These are phyloP conservation scores for Fagopyrum tataricum DNA, from an alignment of 148 eudicot genomes.

Conservation along the genomic window DNA sequence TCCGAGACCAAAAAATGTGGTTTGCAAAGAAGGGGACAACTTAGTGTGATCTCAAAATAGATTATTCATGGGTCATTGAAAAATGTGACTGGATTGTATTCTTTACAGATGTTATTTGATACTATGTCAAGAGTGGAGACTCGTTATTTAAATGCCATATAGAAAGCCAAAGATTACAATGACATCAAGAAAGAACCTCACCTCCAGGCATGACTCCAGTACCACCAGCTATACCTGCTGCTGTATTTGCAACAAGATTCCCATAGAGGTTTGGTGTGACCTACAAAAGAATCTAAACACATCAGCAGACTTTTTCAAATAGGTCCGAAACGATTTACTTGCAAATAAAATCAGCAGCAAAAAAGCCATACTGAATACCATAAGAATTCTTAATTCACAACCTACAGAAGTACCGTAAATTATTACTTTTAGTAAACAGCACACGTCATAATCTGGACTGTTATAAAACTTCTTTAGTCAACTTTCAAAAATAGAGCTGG, in stretches of 20 bases:
- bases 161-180: neutral
- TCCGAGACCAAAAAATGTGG: neutral
- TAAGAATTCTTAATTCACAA: neutral
- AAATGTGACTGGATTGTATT: neutral
- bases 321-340: neutral
- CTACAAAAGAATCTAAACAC: conserved; percentile 21
- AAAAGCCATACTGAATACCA: neutral
- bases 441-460: neutral
- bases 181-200: conserved; percentile 4
- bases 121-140: neutral
- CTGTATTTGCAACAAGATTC: conserved; percentile 48
- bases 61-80: neutral
- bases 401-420: neutral
- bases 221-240: conserved; percentile 60
- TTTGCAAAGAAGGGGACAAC: neutral
- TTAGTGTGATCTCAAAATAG: neutral
- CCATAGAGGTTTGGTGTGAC: conserved; percentile 61
- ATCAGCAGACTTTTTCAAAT: neutral
- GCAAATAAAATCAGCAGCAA: neutral
- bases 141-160: neutral
- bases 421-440: neutral
- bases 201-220: conserved; percentile 63
- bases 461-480: neutral
- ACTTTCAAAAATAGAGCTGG: neutral
- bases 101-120: neutral